phyloP scores from a whole-genome alignment of 2,329 filamentous ascomycete species.

The Canariomyces notabilis region DNA sequence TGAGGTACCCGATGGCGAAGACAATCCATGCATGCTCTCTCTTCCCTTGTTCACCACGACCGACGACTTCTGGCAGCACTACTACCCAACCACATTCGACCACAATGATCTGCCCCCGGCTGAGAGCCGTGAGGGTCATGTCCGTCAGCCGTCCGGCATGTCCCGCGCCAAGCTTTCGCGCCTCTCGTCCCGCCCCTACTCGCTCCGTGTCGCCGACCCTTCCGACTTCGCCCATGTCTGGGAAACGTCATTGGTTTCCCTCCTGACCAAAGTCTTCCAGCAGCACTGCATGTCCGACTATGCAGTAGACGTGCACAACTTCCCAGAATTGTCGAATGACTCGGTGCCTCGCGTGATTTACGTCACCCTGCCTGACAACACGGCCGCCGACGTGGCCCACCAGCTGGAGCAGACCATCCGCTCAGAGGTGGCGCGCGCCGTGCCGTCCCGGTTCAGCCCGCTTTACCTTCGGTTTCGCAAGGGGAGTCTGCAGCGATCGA shows the following conservation, averaged over 20 bases:
- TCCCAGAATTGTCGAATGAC: conserved; percentile 11
- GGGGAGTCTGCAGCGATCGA: conserved; percentile 5
- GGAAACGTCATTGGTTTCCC: conserved; percentile 9
- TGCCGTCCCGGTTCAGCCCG: conserved; percentile 7
- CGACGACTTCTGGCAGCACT: background rate
- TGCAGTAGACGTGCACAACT: conserved; percentile 18
- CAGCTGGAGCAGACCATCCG: conserved; percentile 6
- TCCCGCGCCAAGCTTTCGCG: conserved; percentile 1
- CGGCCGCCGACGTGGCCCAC: background rate
- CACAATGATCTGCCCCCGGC: background rate
- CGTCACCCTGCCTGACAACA: conserved; percentile 7
- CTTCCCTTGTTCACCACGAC: background rate
- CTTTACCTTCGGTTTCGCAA: conserved; percentile 12
- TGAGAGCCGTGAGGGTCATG: background rate
- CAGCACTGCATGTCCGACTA: conserved; percentile 11
- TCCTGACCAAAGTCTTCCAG: conserved; percentile 10
- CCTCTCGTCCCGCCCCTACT: conserved; percentile 9
- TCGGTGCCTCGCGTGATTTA: conserved; percentile 15
- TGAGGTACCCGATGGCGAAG: conserved; percentile 1
- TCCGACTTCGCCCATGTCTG: conserved; percentile 14
- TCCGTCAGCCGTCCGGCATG: background rate
- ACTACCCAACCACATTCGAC: background rate
- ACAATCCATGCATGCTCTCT: background rate
- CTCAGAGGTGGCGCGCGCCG: background rate
- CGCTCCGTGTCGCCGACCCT: conserved; percentile 3